These are phyloP conservation scores for Cadophora sp. DNA, from an alignment of 2,329 filamentous ascomycete species.

Conservation along the genomic window DNA sequence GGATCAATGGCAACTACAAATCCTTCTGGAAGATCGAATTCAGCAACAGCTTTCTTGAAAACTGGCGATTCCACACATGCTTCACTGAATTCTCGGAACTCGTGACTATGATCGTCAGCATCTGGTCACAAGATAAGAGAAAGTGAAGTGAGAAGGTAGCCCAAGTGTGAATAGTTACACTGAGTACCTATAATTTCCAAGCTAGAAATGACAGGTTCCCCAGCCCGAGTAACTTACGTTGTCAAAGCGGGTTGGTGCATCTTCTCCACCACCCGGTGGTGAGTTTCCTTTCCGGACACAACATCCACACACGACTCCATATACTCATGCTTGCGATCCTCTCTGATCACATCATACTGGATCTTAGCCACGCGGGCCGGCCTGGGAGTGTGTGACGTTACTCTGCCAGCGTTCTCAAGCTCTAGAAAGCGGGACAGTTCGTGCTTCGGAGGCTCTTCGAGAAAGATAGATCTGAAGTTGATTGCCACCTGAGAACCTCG, in stretches of 20 bases:
- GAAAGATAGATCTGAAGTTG: constrained; percentile 65
- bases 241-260: constrained; percentile 56
- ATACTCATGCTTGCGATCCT: constrained; percentile 58
- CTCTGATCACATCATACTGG: constrained; percentile 62
- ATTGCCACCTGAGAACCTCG: constrained; percentile 48
- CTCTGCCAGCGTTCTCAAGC: constrained; percentile 51
- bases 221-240: constrained; percentile 46
- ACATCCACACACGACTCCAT: constrained; percentile 61
- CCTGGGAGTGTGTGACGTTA: constrained; percentile 46
- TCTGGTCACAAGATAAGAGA: not conserved
- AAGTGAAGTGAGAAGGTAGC: not conserved
- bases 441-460: constrained; percentile 60
- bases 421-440: constrained; percentile 56
- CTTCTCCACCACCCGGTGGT: constrained; percentile 55
- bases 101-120: constrained; percentile 20
- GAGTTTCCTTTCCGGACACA: constrained; percentile 49
- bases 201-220: not conserved
- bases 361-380: constrained; percentile 59
- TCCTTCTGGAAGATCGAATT: constrained; percentile 59
- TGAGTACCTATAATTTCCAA: not conserved
- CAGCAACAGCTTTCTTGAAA: constrained; percentile 57
- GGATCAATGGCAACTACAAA: constrained; percentile 62
- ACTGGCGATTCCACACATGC: constrained; percentile 51
- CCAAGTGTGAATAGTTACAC: not conserved
- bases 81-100: constrained; percentile 35